Percentiles rank a stretch among this genome's conserved stretches.
phyloP scores from a whole-genome alignment of 176 grass and related monocot species.

The Saccharum officinarum region DNA sequence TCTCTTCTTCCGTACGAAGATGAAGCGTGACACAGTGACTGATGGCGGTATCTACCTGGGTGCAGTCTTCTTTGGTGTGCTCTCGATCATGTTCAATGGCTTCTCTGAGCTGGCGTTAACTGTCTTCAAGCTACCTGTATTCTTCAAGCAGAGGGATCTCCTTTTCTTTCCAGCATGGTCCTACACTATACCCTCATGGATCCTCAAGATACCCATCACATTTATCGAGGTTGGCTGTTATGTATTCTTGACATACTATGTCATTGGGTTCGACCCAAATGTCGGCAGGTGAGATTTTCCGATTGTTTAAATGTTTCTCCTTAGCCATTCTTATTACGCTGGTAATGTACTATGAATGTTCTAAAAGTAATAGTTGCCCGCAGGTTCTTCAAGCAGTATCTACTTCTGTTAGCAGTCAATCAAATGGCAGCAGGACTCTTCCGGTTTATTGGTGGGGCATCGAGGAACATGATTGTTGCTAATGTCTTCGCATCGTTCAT shows the following conservation, averaged over 20 bases:
- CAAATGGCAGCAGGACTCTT: conserved; percentile 45
- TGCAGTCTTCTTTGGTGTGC: no score
- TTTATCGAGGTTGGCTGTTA: conserved; percentile 72
- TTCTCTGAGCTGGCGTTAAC: conserved; percentile 71
- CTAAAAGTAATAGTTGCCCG: neutral
- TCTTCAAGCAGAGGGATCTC: conserved; percentile 70
- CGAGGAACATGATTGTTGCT: conserved; percentile 54
- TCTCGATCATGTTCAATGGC: conserved; percentile 18
- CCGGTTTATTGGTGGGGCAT: conserved; percentile 53
- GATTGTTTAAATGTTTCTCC: neutral
- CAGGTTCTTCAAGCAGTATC: conserved; percentile 60
- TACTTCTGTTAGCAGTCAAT: conserved; percentile 45
- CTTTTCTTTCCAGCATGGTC: conserved; percentile 68
- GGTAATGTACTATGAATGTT: neutral
- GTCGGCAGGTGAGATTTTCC: conserved; percentile 64
- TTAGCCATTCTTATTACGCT: neutral
- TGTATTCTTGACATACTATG: conserved; percentile 88
- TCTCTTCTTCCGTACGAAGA: no score
- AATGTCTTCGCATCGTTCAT: conserved; percentile 7
- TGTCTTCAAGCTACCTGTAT: conserved; percentile 70
- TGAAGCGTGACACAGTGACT: no score
- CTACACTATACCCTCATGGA: conserved; percentile 78
- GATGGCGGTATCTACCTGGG: no score
- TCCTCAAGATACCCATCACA: conserved; percentile 64
- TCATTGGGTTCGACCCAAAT: conserved; percentile 85